A percentile compares a stretch with the other conserved stretches of the same genome.
Conservation (phyloP, 2,329 filamentous ascomycete species). For the Penicillium aurantiogriseum region DNA sequence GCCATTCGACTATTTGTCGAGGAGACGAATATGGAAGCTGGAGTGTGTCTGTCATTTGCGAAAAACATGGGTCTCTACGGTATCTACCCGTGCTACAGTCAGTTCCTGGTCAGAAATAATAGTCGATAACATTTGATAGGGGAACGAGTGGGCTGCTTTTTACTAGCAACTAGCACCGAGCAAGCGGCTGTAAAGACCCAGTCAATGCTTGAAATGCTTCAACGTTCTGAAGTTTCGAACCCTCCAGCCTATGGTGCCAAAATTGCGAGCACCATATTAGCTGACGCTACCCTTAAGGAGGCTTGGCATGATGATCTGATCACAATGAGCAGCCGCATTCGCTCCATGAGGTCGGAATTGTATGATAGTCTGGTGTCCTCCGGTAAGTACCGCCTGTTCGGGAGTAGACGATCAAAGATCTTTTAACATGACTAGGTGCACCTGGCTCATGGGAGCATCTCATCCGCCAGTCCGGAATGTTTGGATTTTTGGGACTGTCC, state of each 20-base stretch:
- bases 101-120: not conserved
- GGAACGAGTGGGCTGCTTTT: constrained; percentile 21
- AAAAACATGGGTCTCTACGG: constrained; percentile 49
- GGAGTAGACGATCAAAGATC: not conserved
- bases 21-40: constrained; percentile 71
- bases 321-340: constrained; percentile 91
- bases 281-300: constrained; percentile 69
- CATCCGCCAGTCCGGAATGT: constrained; percentile 97
- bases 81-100: not conserved
- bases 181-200: constrained; percentile 15
- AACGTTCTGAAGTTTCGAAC: constrained; percentile 93
- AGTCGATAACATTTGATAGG: constrained; percentile 6
- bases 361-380: constrained; percentile 60
- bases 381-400: constrained; percentile 8
- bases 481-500: constrained; percentile 67
- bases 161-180: constrained; percentile 11
- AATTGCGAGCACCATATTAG: constrained; percentile 77
- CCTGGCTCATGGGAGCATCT: constrained; percentile 59
- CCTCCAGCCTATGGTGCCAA: constrained; percentile 88
- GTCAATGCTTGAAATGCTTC: constrained; percentile 39
- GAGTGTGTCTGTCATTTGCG: constrained; percentile 58
- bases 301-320: constrained; percentile 87
- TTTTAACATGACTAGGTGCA: constrained; percentile 66
- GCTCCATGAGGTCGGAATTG: constrained; percentile 76
- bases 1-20: constrained; percentile 26